Conservation (phyloP, 2,329 filamentous ascomycete genomes). For the Alternaria postmessia region DNA sequence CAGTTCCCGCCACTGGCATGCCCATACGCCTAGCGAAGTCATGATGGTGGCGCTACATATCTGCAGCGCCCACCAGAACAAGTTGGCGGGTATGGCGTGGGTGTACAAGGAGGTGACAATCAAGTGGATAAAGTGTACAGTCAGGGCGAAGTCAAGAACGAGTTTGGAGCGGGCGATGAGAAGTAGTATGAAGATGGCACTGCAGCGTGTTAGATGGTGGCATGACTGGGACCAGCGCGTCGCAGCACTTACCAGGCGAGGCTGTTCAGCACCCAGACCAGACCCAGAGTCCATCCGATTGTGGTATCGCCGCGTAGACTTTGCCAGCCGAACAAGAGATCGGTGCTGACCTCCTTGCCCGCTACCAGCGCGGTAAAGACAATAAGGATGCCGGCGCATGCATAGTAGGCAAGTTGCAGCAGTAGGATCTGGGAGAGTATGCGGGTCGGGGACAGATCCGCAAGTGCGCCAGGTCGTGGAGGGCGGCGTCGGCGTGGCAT, state of each 20-base stretch:
- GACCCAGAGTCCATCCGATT: constrained; percentile 72
- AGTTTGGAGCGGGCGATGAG: constrained; percentile 90
- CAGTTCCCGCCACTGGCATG: constrained; percentile 88
- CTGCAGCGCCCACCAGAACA: constrained; percentile 86
- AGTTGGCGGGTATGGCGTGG: constrained; percentile 74
- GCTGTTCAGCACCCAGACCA: constrained; percentile 73
- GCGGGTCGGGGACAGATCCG: constrained; percentile 71
- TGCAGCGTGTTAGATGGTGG: constrained; percentile 52
- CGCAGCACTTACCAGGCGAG: constrained; percentile 64
- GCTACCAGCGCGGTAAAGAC: constrained; percentile 73
- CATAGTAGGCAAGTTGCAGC: constrained; percentile 72
- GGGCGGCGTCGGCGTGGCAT: constrained; percentile 68
- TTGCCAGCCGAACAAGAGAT: constrained; percentile 70
- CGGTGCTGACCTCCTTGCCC: constrained; percentile 65
- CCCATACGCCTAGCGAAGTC: constrained; percentile 82
- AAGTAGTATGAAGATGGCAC: constrained; percentile 82
- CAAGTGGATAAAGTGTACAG: constrained; percentile 84
- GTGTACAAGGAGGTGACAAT: constrained; percentile 81
- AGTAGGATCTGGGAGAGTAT: constrained; percentile 72
- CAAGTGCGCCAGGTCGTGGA: constrained; percentile 70
- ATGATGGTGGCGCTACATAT: constrained; percentile 68
- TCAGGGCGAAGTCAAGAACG: constrained; percentile 92
- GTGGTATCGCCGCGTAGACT: constrained; percentile 72
- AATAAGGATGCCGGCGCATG: constrained; percentile 67
- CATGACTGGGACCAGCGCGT: not conserved